Conservation (phyloP, 2,329 filamentous ascomycete genomes). For the Alternaria tenuissima region DNA sequence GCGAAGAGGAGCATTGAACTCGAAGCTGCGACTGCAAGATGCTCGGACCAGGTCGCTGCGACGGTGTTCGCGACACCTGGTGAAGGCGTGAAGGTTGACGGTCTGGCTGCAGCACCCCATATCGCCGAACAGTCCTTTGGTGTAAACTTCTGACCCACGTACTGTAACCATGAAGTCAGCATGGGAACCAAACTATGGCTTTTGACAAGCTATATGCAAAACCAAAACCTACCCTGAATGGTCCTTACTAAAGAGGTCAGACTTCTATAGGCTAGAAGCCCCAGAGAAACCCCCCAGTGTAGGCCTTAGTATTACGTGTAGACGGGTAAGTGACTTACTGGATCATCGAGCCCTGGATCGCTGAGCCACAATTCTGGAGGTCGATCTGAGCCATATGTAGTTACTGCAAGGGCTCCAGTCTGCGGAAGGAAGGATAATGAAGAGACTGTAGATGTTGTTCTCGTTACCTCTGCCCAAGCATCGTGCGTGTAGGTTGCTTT, state of each 20-base stretch:
- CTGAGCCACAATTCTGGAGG: conserved; percentile 39
- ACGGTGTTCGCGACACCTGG: conserved; percentile 20
- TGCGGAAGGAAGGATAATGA: conserved; percentile 40
- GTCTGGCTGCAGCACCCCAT: conserved; percentile 39
- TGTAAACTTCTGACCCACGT: conserved; percentile 40
- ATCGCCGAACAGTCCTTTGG: conserved; percentile 36
- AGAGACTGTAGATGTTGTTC: conserved; percentile 41
- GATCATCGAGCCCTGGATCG: conserved; percentile 36
- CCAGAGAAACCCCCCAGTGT: background rate
- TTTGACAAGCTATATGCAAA: background rate
- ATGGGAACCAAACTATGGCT: no score
- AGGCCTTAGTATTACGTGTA: background rate
- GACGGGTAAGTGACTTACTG: conserved; percentile 10
- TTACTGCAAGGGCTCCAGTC: conserved; percentile 41
- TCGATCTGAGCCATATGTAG: conserved; percentile 40
- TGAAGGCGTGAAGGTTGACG: conserved; percentile 22
- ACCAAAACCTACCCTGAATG: background rate
- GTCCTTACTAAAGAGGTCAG: background rate
- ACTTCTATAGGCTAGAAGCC: background rate
- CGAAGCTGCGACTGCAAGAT: conserved; percentile 45
- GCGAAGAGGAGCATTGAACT: conserved; percentile 36
- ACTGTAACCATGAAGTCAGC: conserved; percentile 4
- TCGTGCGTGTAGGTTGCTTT: conserved; percentile 26
- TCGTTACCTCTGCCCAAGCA: conserved; percentile 32
- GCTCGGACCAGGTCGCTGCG: conserved; percentile 33